phyloP scores from a whole-genome alignment of 2,329 filamentous ascomycete genomes.

The Nemania diffusa region DNA sequence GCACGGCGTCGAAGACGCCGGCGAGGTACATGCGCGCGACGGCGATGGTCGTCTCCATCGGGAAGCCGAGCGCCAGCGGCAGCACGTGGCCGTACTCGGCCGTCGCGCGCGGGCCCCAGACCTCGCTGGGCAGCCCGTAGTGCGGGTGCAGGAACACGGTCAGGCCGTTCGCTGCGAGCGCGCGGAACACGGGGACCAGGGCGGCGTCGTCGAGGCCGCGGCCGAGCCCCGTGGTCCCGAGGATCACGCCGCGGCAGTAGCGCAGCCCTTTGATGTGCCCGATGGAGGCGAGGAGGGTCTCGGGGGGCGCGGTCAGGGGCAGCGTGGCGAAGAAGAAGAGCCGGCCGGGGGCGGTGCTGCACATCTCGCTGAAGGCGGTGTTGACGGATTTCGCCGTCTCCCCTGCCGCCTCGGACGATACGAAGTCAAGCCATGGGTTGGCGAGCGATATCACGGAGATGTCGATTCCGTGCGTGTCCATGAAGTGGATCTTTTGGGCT shows the following conservation, averaged over 20 bases:
- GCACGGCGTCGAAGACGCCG: slow-evolving; percentile 83
- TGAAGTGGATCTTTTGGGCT: slow-evolving; percentile 83
- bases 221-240: slow-evolving; percentile 85
- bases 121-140: slow-evolving; percentile 83
- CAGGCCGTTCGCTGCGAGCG: slow-evolving; percentile 71
- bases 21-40: slow-evolving; percentile 88
- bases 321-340: slow-evolving; percentile 87
- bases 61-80: slow-evolving; percentile 86
- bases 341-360: slow-evolving; percentile 70
- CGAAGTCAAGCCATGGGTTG: slow-evolving; percentile 94
- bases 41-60: slow-evolving; percentile 91
- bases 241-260: slow-evolving; percentile 84
- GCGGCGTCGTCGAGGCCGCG: slow-evolving; percentile 80
- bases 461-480: slow-evolving; percentile 84
- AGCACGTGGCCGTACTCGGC: slow-evolving; percentile 87
- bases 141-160: slow-evolving; percentile 90
- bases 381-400: slow-evolving; percentile 76
- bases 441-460: slow-evolving; percentile 88
- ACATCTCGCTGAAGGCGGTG: slow-evolving; percentile 79
- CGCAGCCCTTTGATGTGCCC: slow-evolving; percentile 68
- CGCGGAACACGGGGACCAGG: slow-evolving; percentile 77
- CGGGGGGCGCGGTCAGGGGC: slow-evolving; percentile 74
- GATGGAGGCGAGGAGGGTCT: slow-evolving; percentile 73
- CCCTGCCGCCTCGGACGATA: slow-evolving; percentile 69
- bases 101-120: slow-evolving; percentile 77